Evolutionary conservation across 2,329 filamentous ascomycete genomes (phyloP).

Genomic region (Ramichloridium luteum): DNA sequence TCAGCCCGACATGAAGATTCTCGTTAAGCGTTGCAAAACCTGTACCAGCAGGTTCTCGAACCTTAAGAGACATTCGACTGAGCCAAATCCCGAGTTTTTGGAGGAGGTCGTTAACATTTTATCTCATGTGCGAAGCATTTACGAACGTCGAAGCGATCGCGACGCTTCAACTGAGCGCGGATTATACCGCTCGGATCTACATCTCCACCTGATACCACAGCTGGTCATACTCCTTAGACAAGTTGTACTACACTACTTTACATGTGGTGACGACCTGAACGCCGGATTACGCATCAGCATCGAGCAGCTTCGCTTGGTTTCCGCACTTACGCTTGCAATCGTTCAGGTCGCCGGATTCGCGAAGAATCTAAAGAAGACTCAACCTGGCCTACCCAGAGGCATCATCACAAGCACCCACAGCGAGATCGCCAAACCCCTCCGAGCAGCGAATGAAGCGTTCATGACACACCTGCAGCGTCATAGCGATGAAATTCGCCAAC

Average conservation of each 20-base stretch:
- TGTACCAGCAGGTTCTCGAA: too few relatives aligned
- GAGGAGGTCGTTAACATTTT: conserved; percentile 5
- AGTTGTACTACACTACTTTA: conserved; percentile 11
- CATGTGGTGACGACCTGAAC: conserved; percentile 6
- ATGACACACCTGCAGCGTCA: too few relatives aligned
- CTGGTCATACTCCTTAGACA: conserved; percentile 14
- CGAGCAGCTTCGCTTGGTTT: conserved; percentile 10
- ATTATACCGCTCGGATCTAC: conserved; percentile 17
- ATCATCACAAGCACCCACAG: conserved; percentile 1
- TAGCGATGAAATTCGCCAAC: too few relatives aligned
- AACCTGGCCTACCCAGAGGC: conserved; percentile 3
- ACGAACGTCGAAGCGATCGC: conserved; percentile 3
- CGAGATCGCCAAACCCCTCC: too few relatives aligned
- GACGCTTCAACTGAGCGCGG: conserved; percentile 6
- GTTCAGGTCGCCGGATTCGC: conserved; percentile 9
- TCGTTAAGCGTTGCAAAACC: too few relatives aligned
- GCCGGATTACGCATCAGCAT: conserved; percentile 6
- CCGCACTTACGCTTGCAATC: conserved; percentile 10
- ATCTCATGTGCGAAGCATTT: background rate
- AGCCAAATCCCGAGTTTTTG: conserved; percentile 6
- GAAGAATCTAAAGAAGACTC: conserved; percentile 10
- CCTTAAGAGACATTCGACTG: background rate
- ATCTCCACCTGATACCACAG: conserved; percentile 16
- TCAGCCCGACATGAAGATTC: too few relatives aligned
- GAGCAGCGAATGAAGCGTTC: too few relatives aligned